Conservation (phyloP, 1,284 basidiomycete species). For the Ceratobasidium sp. region DNA sequence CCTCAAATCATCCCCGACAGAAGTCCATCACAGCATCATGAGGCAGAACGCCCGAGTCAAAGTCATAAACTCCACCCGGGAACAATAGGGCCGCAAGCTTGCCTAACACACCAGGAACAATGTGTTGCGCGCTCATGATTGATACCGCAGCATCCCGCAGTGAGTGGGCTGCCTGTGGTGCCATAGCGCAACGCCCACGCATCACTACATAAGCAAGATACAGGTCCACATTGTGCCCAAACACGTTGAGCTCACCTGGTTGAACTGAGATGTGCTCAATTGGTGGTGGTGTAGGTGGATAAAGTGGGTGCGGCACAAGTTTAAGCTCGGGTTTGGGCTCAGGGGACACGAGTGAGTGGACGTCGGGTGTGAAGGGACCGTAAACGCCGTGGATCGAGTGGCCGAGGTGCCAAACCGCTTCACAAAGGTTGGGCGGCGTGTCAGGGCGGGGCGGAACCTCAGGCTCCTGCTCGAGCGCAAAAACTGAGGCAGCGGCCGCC, state of each 20-base stretch:
- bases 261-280: not conserved
- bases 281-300: too few relatives aligned
- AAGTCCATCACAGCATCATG: not conserved
- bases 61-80: not conserved
- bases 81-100: not conserved
- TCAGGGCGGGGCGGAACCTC: not conserved
- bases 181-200: not conserved
- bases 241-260: not conserved
- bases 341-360: not conserved
- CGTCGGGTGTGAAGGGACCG: not conserved
- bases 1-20: too few relatives aligned
- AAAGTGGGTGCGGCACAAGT: too few relatives aligned
- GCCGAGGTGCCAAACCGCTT: too few relatives aligned
- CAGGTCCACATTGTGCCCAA: not conserved
- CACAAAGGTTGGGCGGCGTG: not conserved
- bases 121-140: not conserved
- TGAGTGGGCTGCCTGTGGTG: not conserved
- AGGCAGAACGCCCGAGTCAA: not conserved
- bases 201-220: not conserved
- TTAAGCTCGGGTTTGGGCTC: not conserved
- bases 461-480: not conserved
- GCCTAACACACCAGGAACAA: not conserved
- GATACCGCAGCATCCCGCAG: not conserved
- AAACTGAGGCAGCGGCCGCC: not conserved
- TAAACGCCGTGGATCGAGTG: not conserved